These are phyloP conservation scores for Ceratonia siliqua DNA, from an alignment of 306 rosid genomes.

Conservation along the genomic window DNA sequence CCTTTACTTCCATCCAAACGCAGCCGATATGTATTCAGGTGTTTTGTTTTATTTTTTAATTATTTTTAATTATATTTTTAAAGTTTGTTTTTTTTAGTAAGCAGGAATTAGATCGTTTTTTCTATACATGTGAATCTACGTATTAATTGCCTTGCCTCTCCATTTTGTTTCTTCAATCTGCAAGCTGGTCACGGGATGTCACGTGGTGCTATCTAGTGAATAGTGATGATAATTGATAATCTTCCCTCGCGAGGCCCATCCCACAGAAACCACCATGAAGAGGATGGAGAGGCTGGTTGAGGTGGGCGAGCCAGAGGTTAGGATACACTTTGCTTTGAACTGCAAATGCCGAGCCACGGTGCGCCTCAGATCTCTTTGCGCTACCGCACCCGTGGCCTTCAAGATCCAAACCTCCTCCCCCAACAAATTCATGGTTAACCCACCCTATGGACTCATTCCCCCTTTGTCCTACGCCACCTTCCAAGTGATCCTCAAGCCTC, in stretches of 20 bases:
- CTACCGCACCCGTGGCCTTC: constrained; percentile 58
- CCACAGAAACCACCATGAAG: too few species aligned
- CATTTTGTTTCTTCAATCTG: too few species aligned
- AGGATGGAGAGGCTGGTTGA: constrained; percentile 52
- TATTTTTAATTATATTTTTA: too few species aligned
- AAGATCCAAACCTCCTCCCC: constrained; percentile 82
- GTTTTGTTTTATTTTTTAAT: too few species aligned
- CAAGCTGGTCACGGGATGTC: neutral
- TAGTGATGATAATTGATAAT: too few species aligned
- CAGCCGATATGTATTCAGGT: too few species aligned
- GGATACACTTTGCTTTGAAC: constrained; percentile 56
- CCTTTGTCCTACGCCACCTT: constrained; percentile 60
- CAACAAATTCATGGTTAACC: constrained; percentile 75
- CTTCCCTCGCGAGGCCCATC: neutral
- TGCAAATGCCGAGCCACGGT: constrained; percentile 72
- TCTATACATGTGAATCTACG: too few species aligned
- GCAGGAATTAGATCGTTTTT: too few species aligned
- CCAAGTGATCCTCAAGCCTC: constrained; percentile 81
- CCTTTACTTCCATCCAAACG: too few species aligned
- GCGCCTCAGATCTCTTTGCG: constrained; percentile 47
- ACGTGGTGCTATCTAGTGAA: too few species aligned
- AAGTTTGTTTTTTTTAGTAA: too few species aligned
- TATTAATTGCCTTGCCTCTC: too few species aligned
- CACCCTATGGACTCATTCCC: constrained; percentile 61
- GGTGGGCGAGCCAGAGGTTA: constrained; percentile 64